Percentiles rank a stretch among this genome's conserved stretches.
phyloP scores from a whole-genome alignment of 1,284 basidiomycete genomes.

The Earliella scabrosa region DNA sequence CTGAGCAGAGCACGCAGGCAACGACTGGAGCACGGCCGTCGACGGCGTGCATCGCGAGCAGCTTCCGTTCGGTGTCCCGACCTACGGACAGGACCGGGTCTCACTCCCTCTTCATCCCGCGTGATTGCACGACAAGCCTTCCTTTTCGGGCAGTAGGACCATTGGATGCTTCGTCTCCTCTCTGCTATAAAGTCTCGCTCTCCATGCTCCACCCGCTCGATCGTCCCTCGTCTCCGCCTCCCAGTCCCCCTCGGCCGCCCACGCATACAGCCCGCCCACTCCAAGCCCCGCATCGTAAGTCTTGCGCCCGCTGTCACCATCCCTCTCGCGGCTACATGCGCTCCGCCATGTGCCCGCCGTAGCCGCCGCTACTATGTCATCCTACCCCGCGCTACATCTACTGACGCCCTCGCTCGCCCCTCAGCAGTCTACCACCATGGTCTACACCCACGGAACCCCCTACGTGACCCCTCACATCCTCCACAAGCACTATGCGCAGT shows the following conservation, averaged over 20 bases:
- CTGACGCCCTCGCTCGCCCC: slow-evolving; percentile 1
- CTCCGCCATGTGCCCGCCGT: slow-evolving; percentile 5
- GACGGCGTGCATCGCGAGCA: slow-evolving; percentile 5
- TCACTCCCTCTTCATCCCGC: slow-evolving; percentile 8
- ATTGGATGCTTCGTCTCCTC: slow-evolving; percentile 29
- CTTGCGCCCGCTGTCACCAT: neutral
- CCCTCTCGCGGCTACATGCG: neutral
- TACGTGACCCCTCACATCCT: slow-evolving; percentile 86
- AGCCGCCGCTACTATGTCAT: slow-evolving; percentile 1
- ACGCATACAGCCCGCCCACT: neutral
- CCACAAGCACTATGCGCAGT: slow-evolving; percentile 81
- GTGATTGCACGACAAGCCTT: slow-evolving; percentile 25
- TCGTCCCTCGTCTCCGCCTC: slow-evolving; percentile 18
- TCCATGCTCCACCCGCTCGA: slow-evolving; percentile 18
- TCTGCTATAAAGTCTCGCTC: slow-evolving; percentile 28
- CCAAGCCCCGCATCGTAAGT: slow-evolving; percentile 9
- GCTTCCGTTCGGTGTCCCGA: slow-evolving; percentile 30
- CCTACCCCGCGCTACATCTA: slow-evolving; percentile 1
- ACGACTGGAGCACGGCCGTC: slow-evolving; percentile 1
- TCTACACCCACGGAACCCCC: slow-evolving; percentile 68
- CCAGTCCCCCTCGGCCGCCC: neutral
- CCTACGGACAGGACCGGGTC: slow-evolving; percentile 31
- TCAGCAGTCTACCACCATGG: slow-evolving; percentile 44
- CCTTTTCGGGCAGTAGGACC: slow-evolving; percentile 16
- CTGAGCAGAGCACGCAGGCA: neutral